Evolutionary conservation across 2,329 filamentous ascomycete genomes (phyloP).

Genomic region (Penicillium sp.): DNA sequence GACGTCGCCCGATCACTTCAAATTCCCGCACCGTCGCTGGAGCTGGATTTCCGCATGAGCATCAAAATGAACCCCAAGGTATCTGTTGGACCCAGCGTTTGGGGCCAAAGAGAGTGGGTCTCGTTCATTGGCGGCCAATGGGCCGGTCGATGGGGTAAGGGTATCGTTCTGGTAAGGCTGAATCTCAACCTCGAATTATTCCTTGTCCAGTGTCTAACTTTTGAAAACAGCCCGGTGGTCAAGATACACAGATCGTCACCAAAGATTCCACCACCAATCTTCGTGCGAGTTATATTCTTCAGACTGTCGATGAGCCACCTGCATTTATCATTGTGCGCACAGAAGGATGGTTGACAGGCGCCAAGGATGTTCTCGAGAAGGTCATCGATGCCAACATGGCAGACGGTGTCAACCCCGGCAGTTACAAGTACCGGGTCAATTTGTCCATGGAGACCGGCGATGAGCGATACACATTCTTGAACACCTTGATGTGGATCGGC

Average conservation of each 20-base stretch:
- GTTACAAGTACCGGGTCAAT: slow-evolving; percentile 51
- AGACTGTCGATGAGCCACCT: slow-evolving; percentile 52
- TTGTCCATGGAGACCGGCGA: slow-evolving; percentile 52
- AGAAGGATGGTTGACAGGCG: slow-evolving; percentile 50
- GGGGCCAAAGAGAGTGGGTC: slow-evolving; percentile 54
- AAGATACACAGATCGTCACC: slow-evolving; percentile 51
- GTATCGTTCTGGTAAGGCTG: slow-evolving; percentile 48
- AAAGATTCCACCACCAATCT: slow-evolving; percentile 50
- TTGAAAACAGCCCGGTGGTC: slow-evolving; percentile 47
- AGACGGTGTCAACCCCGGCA: slow-evolving; percentile 49
- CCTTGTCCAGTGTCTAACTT: background rate
- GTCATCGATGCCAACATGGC: slow-evolving; percentile 46
- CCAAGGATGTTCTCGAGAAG: slow-evolving; percentile 52
- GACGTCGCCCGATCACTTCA: slow-evolving; percentile 50
- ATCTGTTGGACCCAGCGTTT: slow-evolving; percentile 47
- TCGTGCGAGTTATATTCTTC: slow-evolving; percentile 49
- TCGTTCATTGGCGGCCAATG: slow-evolving; percentile 53
- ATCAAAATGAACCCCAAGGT: slow-evolving; percentile 54
- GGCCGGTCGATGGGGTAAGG: slow-evolving; percentile 55
- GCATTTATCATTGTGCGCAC: slow-evolving; percentile 51
- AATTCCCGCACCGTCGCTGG: slow-evolving; percentile 49
- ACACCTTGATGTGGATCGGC: slow-evolving; percentile 52
- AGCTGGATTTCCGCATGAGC: slow-evolving; percentile 55
- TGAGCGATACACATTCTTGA: slow-evolving; percentile 51
- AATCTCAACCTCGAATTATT: background rate